Base-by-base conservation (phyloP, 1,284 basidiomycete species). In the Leccinum pachyderme region DNA sequence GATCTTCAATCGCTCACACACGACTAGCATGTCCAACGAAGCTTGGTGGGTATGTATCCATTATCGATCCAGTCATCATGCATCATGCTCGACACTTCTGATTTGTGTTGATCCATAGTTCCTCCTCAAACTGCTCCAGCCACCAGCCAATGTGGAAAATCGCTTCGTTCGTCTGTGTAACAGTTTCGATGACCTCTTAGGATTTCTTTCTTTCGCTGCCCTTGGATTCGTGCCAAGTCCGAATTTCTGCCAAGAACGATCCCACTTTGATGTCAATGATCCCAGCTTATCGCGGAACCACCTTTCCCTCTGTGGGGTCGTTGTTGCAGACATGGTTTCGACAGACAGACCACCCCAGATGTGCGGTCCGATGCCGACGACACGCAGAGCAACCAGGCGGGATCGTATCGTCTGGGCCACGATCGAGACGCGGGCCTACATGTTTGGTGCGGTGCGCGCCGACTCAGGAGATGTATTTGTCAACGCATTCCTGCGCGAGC, bases 391-490 rank as follows among this genome's bases (percentile, higher is more conserved):
- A 7, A 61, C 46, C 13, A 53, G 35, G 33, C 49, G 33, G 2
- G 62, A 55, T 12, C 57, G 51, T 45, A 49, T 62, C 13, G 61
- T 67, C 7, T 61, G 67, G 68, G 37, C 32, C 11, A 57, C 68
- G 52, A 0, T 62, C 9, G 53, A 66, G 31, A 22, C 12, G 2
- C 61, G 70, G 6, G 47, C 61, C 11, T 68, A 69, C 50, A 60
- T 72, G 53, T 72, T 73, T 35, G 72, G 72, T 2, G 70, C 69
- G n/a, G 29, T 73, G 27, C 62, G 65, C 24, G 59, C 67, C 46
- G 64, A 68, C 8, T 58, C 35, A n/a, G 35, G 50, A 2, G 63
- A 72, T 55, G 1, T 29, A 39, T 22, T 57, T 24, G 39, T 50
- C 37, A 24, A 50, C 0, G 64, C 62, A 3, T 73, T 73, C 29